These are phyloP conservation scores for Phytopythium oedochilum DNA, from an alignment of 352 stramenopile species.

Conservation along the genomic window DNA sequence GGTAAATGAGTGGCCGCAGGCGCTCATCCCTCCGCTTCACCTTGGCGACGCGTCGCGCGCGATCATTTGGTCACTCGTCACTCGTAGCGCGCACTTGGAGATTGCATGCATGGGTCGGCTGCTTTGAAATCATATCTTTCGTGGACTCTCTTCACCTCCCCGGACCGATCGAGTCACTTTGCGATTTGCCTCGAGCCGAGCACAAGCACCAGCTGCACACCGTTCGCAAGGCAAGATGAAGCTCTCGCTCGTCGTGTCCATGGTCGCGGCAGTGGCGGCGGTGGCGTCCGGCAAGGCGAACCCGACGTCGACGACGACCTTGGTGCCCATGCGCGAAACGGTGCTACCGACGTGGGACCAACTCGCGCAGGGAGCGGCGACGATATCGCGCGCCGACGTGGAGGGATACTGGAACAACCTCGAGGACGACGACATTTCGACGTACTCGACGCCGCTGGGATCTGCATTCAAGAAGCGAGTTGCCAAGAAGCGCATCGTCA, in stretches of 20 bases:
- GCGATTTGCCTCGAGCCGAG: background rate
- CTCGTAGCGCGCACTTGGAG: too few species aligned
- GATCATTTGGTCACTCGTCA: too few species aligned
- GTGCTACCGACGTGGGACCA: background rate
- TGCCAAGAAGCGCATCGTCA: background rate
- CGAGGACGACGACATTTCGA: background rate
- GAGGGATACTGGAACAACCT: background rate
- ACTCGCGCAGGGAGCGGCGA: background rate
- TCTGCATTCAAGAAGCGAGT: background rate
- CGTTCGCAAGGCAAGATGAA: background rate
- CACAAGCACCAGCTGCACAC: background rate
- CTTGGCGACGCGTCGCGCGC: background rate
- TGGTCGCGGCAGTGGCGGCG: background rate
- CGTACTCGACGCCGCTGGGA: background rate
- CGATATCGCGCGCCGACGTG: background rate
- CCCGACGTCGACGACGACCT: background rate
- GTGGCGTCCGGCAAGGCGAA: background rate
- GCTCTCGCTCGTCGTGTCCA: background rate
- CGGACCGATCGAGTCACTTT: background rate
- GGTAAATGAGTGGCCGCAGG: background rate
- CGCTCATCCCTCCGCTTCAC: background rate
- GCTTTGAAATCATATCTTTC: background rate
- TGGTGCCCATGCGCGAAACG: constrained; percentile 1
- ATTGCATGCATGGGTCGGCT: background rate
- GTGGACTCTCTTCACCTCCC: background rate